These are phyloP conservation scores for Geosiphon pyriformis DNA, from an alignment of 192 early-diverging fungal species.

Conservation along the genomic window DNA sequence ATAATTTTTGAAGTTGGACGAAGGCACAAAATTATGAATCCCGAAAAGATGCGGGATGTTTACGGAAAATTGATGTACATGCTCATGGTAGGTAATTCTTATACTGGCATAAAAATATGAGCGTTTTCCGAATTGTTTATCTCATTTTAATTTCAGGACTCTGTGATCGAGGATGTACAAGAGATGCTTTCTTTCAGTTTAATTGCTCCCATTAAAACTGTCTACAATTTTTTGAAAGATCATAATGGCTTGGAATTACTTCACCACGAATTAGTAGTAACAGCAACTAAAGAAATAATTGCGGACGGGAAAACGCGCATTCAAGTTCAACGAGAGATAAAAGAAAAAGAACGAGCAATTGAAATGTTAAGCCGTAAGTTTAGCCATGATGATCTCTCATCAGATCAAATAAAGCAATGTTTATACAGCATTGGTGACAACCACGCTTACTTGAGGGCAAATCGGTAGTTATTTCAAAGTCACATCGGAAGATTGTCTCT, in stretches of 20 bases:
- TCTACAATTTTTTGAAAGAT: conserved; percentile 69
- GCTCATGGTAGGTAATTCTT: conserved; percentile 51
- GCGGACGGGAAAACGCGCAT: conserved; percentile 57
- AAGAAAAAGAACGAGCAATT: conserved; percentile 87
- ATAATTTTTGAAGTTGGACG: conserved; percentile 64
- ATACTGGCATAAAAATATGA: conserved; percentile 9
- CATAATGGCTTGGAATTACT: conserved; percentile 62
- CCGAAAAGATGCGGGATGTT: conserved; percentile 92
- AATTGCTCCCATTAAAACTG: conserved; percentile 86
- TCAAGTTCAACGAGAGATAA: conserved; percentile 79
- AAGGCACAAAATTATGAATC: conserved; percentile 88
- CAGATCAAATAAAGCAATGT: conserved; percentile 74
- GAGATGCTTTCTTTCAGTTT: conserved; percentile 75
- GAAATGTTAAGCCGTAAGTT: conserved; percentile 82
- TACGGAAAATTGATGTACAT: conserved; percentile 97
- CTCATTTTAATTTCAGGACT: conserved; percentile 44
- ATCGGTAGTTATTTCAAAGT: conserved; percentile 42
- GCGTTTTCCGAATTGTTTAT: neutral
- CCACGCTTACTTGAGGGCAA: conserved; percentile 84
- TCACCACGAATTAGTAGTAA: conserved; percentile 70
- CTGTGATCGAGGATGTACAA: conserved; percentile 65
- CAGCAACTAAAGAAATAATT: conserved; percentile 71
- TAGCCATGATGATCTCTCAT: conserved; percentile 40
- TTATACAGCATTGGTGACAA: conserved; percentile 98
- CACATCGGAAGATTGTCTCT: no score